Conservation (phyloP, 139 green algal species). For the Protoeuglena noctilucae region DNA sequence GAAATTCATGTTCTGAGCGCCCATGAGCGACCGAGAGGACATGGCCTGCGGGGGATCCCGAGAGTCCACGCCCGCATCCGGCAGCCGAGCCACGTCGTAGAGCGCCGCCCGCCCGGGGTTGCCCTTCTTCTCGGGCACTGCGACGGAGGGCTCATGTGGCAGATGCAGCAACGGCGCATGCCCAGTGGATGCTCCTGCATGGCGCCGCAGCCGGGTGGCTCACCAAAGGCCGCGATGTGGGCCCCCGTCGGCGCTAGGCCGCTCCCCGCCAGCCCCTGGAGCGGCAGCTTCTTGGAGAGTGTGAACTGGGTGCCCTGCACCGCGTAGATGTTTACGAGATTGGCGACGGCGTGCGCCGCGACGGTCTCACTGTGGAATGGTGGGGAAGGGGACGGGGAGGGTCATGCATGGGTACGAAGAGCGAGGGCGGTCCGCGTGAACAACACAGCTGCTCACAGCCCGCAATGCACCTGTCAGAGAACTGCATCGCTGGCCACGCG, state of each 20-base stretch:
- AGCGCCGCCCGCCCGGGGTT: slow-evolving; percentile 43
- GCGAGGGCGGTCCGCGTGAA: too few relatives aligned
- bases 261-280: background rate
- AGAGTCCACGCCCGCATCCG: background rate
- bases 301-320: background rate
- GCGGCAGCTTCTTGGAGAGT: background rate
- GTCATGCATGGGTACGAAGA: too few relatives aligned
- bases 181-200: too few relatives aligned
- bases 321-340: background rate
- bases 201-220: too few relatives aligned
- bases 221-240: background rate
- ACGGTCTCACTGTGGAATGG: background rate
- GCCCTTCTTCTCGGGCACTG: slow-evolving; percentile 60
- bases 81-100: slow-evolving; percentile 22
- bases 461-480: too few relatives aligned
- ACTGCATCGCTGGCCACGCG: background rate
- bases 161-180: too few relatives aligned
- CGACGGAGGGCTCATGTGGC: slow-evolving; percentile 16
- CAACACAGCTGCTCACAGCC: too few relatives aligned
- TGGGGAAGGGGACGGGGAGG: too few relatives aligned
- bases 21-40: slow-evolving; percentile 44
- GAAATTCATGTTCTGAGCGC: slow-evolving; percentile 13
- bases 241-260: too few relatives aligned
- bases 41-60: slow-evolving; percentile 23
- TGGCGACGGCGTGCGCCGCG: background rate